Percentiles rank a stretch among this genome's conserved stretches.
Evolutionary conservation across 768 basidiomycete species (phyloP).

Genomic region (Porphyrellus cyaneotinctus): DNA sequence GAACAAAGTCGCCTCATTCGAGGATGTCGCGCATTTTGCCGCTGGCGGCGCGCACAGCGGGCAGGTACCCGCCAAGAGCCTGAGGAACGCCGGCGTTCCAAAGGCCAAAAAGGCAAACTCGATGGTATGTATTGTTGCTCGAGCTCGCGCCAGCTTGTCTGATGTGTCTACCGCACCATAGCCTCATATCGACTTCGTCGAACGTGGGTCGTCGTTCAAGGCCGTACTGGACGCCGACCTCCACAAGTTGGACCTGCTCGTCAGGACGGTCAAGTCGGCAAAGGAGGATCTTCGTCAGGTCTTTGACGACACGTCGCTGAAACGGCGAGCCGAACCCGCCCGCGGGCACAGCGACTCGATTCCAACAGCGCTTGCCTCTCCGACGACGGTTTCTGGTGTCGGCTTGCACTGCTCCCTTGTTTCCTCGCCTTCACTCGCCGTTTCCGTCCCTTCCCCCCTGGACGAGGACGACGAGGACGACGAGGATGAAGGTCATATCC

Average conservation of each 20-base stretch:
- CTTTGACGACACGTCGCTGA: background rate
- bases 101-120: conserved; percentile 1
- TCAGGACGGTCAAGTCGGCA: conserved; percentile 8
- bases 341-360: background rate
- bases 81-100: conserved; percentile 7
- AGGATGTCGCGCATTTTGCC: conserved; percentile 7
- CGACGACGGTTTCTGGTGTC: background rate
- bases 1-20: conserved; percentile 11
- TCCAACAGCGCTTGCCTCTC: background rate
- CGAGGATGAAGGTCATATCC: no score
- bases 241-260: conserved; percentile 1
- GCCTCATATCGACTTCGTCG: conserved; percentile 5
- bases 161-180: conserved; percentile 1
- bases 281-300: conserved; percentile 7
- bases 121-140: background rate
- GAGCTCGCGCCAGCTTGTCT: no score
- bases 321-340: no score
- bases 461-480: no score
- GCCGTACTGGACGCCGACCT: conserved; percentile 3
- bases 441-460: no score
- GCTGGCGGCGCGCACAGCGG: background rate
- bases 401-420: no score
- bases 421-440: no score
- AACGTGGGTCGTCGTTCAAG: conserved; percentile 2
- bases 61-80: background rate